Base-by-base conservation (phyloP, 139 green algal species). In the Chlamydomonas sphaeroides region DNA sequence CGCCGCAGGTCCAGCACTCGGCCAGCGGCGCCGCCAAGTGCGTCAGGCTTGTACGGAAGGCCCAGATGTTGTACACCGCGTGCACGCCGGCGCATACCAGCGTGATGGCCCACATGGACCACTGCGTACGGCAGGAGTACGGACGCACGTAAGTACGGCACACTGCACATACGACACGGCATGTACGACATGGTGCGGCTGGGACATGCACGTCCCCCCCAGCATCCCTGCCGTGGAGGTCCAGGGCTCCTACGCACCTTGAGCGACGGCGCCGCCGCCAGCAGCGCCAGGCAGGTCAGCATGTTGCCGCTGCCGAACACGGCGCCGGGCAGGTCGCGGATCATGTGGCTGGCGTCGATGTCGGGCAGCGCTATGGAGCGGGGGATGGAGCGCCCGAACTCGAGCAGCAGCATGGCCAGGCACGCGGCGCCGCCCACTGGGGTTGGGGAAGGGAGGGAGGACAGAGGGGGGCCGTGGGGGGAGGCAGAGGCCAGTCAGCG, bases 101-200 rank as follows among this genome's bases (percentile, higher is more conserved):
- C 30, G 84, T 87, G 48, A 90, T 65, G 6, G 83, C 38, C 86
- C 86, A 90, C 61, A 92, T 62, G 28, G 71, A 45, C 84, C 86
- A 90, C 0, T n/a, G n/a, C n/a, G n/a, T n/a, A n/a, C n/a, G n/a
- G n/a, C n/a, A n/a, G n/a, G n/a, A n/a, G n/a, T n/a, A n/a, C n/a
- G n/a, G n/a, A n/a, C n/a, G n/a, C n/a, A n/a, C n/a, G n/a, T n/a
- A n/a, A n/a, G n/a, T n/a, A n/a, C n/a, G n/a, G n/a, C n/a, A n/a
- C n/a, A n/a, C n/a, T n/a, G n/a, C n/a, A n/a, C n/a, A n/a, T n/a
- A n/a, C n/a, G n/a, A n/a, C n/a, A n/a, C n/a, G n/a, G n/a, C n/a
- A n/a, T n/a, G n/a, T n/a, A n/a, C n/a, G n/a, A n/a, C n/a, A n/a
- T n/a, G n/a, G n/a, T n/a, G n/a, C n/a, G n/a, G n/a, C n/a, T n/a